phyloP scores from a whole-genome alignment of 805 yeast genomes.

The Spencermartinsiella europaea region DNA sequence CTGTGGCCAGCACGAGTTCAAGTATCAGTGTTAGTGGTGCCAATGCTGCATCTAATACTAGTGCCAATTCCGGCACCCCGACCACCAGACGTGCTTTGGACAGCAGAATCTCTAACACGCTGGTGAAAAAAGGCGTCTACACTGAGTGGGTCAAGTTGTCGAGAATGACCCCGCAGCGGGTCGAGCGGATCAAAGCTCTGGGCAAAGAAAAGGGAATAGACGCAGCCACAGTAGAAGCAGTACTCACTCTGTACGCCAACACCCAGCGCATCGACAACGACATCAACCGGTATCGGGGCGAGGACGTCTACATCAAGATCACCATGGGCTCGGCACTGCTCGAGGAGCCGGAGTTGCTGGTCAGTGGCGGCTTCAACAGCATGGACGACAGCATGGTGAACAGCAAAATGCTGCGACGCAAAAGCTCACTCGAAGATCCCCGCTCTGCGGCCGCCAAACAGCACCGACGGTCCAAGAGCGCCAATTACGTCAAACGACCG shows the following conservation, averaged over 20 bases:
- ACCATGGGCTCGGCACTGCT: conserved; percentile 19
- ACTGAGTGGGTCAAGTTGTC: conserved; percentile 28
- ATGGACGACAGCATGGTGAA: conserved; percentile 8
- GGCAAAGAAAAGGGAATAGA: conserved; percentile 28
- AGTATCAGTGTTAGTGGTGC: not conserved
- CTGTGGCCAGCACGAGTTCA: not conserved
- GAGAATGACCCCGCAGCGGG: conserved; percentile 23
- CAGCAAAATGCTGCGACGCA: not conserved
- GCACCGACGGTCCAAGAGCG: not conserved
- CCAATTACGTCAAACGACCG: conserved; percentile 39
- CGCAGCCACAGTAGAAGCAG: conserved; percentile 24
- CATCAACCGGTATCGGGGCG: conserved; percentile 20
- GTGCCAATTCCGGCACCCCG: conserved; percentile 1
- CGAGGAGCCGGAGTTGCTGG: conserved; percentile 7
- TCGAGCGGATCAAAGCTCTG: conserved; percentile 22
- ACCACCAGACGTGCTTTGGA: not conserved
- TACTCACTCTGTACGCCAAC: conserved; percentile 23
- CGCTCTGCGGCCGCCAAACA: not conserved
- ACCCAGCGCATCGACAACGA: conserved; percentile 19
- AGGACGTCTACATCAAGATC: conserved; percentile 24
- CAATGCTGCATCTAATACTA: not conserved
- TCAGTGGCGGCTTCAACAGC: conserved; percentile 1
- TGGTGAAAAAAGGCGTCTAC: conserved; percentile 11
- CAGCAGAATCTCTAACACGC: not conserved
- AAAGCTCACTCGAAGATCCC: not conserved